Evolutionary conservation across 441 rosid genomes (phyloP).

Genomic region (Populus tomentosa): DNA sequence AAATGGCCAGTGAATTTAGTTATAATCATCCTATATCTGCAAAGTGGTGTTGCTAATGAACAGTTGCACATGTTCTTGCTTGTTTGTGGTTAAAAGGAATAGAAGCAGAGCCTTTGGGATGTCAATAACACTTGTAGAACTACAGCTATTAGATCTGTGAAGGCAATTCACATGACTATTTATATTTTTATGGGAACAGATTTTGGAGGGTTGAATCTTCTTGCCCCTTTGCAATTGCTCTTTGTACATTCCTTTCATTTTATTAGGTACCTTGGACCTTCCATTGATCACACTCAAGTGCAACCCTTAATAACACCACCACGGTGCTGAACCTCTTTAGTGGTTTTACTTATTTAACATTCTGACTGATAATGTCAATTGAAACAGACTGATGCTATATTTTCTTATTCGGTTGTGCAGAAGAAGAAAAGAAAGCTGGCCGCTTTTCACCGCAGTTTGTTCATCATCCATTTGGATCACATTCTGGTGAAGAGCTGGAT

Average conservation of each 20-base stretch:
- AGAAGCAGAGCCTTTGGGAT: too few relatives aligned
- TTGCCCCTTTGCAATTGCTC: background rate
- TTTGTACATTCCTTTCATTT: background rate
- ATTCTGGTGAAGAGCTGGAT: slow-evolving; percentile 5
- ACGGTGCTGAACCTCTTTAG: background rate
- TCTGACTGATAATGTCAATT: background rate
- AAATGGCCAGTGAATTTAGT: too few relatives aligned
- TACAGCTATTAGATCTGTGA: too few relatives aligned
- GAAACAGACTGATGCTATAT: background rate
- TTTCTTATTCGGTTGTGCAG: slow-evolving; percentile 18
- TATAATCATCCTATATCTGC: too few relatives aligned
- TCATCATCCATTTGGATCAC: slow-evolving; percentile 1
- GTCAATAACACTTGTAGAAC: too few relatives aligned
- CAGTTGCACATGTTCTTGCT: too few relatives aligned
- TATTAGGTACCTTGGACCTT: background rate
- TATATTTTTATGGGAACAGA: too few relatives aligned
- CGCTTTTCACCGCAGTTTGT: slow-evolving; percentile 18
- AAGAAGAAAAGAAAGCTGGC: slow-evolving; percentile 20
- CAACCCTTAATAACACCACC: background rate
- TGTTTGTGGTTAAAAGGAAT: too few relatives aligned
- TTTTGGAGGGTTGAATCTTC: too few relatives aligned
- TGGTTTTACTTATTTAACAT: background rate
- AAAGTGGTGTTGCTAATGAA: too few relatives aligned
- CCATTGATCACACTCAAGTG: background rate
- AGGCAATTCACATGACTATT: too few relatives aligned